Percentiles rank a stretch among this genome's conserved stretches.
Evolutionary conservation across 768 basidiomycete species (phyloP).

Genomic region (Clavaria fumosa): DNA sequence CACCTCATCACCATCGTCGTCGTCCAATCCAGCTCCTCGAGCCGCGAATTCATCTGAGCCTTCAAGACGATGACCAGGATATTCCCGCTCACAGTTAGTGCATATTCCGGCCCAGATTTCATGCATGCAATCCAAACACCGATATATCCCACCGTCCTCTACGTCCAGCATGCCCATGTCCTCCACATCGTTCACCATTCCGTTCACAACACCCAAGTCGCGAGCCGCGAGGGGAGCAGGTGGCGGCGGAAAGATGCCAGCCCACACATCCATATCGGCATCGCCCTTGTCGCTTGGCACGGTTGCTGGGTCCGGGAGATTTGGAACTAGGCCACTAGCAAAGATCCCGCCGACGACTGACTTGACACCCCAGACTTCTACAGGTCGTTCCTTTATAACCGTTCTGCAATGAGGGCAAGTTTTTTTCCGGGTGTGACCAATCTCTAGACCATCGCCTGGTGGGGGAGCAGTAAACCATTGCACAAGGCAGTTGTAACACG

Average conservation of each 20-base stretch:
- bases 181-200: conserved; percentile 10
- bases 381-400: conserved; percentile 39
- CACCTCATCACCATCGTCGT: no score
- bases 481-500: conserved; percentile 57
- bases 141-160: conserved; percentile 64
- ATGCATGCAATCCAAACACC: conserved; percentile 63
- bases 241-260: conserved; percentile 7
- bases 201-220: conserved; percentile 10
- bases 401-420: conserved; percentile 68
- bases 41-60: conserved; percentile 25
- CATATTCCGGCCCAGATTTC: conserved; percentile 65
- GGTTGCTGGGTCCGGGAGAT: neutral
- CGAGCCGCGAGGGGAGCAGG: no score
- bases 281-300: neutral
- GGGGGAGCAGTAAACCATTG: conserved; percentile 53
- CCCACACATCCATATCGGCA: conserved; percentile 9
- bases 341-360: conserved; percentile 37
- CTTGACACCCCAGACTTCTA: conserved; percentile 61
- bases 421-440: conserved; percentile 32
- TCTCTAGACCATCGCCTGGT: conserved; percentile 12
- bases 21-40: no score
- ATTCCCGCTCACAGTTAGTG: conserved; percentile 41
- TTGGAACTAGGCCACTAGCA: conserved; percentile 25
- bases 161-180: conserved; percentile 41
- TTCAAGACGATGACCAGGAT: conserved; percentile 36